These are phyloP conservation scores for Chaetomiaceae sp. DNA, from an alignment of 2,329 filamentous ascomycete species.

Conservation along the genomic window DNA sequence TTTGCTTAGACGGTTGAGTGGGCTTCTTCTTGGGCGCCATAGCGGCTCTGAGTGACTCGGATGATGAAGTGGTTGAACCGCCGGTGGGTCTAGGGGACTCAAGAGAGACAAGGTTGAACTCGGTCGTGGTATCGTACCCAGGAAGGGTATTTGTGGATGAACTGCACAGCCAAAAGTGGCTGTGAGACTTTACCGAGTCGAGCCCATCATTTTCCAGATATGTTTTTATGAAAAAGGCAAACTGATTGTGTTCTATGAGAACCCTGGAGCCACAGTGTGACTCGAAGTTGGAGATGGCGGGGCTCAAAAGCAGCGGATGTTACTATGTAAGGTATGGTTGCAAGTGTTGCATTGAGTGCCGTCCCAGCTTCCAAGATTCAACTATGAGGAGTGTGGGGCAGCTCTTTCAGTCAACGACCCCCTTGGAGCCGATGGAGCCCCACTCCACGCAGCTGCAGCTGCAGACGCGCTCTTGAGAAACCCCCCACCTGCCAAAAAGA, in stretches of 20 bases:
- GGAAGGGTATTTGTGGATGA: conserved; percentile 29
- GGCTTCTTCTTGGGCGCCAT: conserved; percentile 54
- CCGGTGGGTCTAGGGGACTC: conserved; percentile 2
- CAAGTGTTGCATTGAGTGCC: not conserved
- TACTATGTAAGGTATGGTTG: too few relatives aligned
- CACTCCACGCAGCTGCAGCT: too few relatives aligned
- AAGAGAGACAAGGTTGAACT: conserved; percentile 7
- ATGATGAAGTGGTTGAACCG: not conserved
- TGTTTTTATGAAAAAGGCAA: not conserved
- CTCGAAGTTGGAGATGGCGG: conserved; percentile 7
- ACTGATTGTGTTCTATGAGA: not conserved
- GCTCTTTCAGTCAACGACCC: not conserved
- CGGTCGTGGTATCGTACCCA: conserved; percentile 6
- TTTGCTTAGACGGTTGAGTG: conserved; percentile 37
- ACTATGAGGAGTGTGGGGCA: not conserved
- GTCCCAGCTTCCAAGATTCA: not conserved
- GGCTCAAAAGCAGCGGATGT: not conserved
- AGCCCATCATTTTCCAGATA: conserved; percentile 38
- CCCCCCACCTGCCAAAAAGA: too few relatives aligned
- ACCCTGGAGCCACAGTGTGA: not conserved
- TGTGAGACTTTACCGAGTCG: conserved; percentile 46
- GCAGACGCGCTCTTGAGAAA: not conserved
- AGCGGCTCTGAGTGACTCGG: not conserved
- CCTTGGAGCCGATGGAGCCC: too few relatives aligned
- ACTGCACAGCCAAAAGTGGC: conserved; percentile 47